phyloP scores from a whole-genome alignment of 2,329 filamentous ascomycete genomes.

The Ophiocordyceps polyrhachis-furcata region DNA sequence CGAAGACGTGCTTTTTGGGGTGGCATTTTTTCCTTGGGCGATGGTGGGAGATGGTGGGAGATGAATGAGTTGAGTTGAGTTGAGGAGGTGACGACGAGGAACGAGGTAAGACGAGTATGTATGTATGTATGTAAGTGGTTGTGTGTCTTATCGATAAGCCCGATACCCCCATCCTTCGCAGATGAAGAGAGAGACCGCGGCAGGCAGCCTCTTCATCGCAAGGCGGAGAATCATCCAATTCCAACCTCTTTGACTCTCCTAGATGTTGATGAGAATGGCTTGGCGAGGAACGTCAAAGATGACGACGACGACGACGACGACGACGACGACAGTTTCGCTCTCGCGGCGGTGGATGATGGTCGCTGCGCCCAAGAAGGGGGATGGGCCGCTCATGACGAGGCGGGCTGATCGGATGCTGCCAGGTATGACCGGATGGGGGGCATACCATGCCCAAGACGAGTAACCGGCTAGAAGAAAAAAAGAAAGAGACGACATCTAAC shows the following conservation, averaged over 20 bases:
- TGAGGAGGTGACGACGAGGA: no score
- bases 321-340: not conserved
- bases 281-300: not conserved
- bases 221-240: no score
- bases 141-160: not conserved
- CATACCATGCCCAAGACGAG: not conserved
- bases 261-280: no score
- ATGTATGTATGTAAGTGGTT: no score
- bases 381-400: constrained; percentile 46
- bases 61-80: no score
- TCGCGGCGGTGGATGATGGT: constrained; percentile 29
- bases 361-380: constrained; percentile 35
- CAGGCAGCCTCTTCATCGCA: no score
- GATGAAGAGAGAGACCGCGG: not conserved
- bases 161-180: no score
- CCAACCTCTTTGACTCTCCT: no score
- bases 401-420: constrained; percentile 48
- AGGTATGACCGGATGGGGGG: constrained; percentile 23
- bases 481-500: constrained; percentile 16
- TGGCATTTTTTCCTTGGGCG: not conserved
- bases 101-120: no score
- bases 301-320: not conserved
- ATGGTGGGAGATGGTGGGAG: not conserved
- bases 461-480: not conserved
- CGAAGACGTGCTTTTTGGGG: constrained; percentile 40